These are phyloP conservation scores for Penstemon barbatus DNA, from an alignment of 257 asterid species.

Conservation along the genomic window DNA sequence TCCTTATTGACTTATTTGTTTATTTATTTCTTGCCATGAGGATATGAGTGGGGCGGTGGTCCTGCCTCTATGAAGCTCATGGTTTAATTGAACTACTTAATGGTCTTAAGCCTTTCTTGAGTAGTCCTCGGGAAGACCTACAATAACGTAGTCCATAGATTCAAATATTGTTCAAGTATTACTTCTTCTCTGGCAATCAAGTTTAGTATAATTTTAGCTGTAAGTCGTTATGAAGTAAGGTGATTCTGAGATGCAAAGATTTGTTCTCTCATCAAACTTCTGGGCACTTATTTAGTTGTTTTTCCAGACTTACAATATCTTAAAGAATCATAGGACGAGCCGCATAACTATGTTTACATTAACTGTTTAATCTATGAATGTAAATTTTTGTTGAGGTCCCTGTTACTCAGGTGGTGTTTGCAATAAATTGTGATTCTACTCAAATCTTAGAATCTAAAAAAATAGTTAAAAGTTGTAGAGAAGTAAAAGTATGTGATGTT, in stretches of 20 bases:
- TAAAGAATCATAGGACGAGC: too few species aligned
- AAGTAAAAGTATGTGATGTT: too few species aligned
- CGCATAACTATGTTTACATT: too few species aligned
- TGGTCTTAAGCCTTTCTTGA: background rate
- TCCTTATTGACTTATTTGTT: background rate
- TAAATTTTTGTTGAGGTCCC: too few species aligned
- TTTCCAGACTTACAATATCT: too few species aligned
- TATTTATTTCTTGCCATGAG: conserved; percentile 3
- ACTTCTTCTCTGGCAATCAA: background rate
- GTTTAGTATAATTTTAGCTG: background rate
- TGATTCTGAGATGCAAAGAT: background rate
- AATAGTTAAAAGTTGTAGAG: too few species aligned
- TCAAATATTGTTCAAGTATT: conserved; percentile 7
- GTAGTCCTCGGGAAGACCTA: background rate
- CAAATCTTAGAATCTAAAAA: too few species aligned
- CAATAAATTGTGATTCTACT: too few species aligned
- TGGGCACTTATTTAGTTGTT: too few species aligned
- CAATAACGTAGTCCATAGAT: conserved; percentile 1
- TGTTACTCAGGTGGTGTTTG: too few species aligned
- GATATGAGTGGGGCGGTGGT: background rate
- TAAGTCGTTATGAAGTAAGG: background rate
- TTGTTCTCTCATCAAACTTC: background rate
- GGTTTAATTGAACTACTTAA: conserved; percentile 5
- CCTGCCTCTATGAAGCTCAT: background rate
- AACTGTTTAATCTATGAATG: too few species aligned